Conservation (phyloP, 1,284 basidiomycete species). For the Apiotrichum mycotoxinovorans region DNA sequence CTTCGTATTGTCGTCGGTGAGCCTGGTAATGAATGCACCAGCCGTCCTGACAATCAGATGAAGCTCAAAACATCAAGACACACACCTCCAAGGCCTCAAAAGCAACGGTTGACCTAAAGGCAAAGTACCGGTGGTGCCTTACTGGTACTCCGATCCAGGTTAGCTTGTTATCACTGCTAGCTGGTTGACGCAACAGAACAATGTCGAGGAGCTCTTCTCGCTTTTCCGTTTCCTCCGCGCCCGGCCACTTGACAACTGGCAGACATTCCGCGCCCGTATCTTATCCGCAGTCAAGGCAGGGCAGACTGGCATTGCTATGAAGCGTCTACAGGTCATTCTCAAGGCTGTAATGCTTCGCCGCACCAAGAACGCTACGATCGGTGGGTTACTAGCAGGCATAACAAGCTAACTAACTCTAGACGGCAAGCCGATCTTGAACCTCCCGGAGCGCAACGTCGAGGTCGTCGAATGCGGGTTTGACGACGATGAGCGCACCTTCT, state of each 20-base stretch:
- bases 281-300: constrained; percentile 73
- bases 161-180: not conserved
- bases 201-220: constrained; percentile 82
- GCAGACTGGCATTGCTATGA: constrained; percentile 69
- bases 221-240: constrained; percentile 84
- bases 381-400: constrained; percentile 23
- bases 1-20: constrained; percentile 77
- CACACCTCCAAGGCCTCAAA: constrained; percentile 73
- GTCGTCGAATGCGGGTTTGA: constrained; percentile 72
- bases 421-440: constrained; percentile 78
- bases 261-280: constrained; percentile 73
- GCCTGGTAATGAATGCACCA: not conserved
- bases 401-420: constrained; percentile 50
- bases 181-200: constrained; percentile 70
- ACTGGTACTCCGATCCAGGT: constrained; percentile 84
- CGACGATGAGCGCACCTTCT: constrained; percentile 73
- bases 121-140: constrained; percentile 82
- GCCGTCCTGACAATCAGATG: constrained; percentile 57
- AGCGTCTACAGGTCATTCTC: constrained; percentile 76
- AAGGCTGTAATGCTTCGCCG: constrained; percentile 86
- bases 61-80: constrained; percentile 98
- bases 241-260: constrained; percentile 75
- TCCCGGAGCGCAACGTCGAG: constrained; percentile 72
- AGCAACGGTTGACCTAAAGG: constrained; percentile 73
- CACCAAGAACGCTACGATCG: constrained; percentile 70